Evolutionary conservation across 495 filamentous ascomycete species (phyloP).

Genomic region (Talaromyces wortmannii): DNA sequence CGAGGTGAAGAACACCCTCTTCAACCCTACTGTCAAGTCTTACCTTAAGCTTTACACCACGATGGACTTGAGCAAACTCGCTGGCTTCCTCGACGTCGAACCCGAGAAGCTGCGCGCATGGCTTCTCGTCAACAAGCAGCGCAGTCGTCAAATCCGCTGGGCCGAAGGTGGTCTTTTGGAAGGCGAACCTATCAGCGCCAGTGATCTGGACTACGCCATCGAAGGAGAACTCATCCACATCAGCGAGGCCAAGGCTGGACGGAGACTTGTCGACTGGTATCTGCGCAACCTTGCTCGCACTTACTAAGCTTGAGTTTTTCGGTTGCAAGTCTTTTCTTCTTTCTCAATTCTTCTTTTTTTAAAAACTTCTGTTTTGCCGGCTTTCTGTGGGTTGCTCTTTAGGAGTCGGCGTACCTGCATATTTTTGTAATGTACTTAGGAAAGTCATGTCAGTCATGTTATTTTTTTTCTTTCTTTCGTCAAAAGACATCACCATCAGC

Average conservation of each 20-base stretch:
- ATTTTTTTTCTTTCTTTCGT: neutral
- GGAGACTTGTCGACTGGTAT: conserved; percentile 98
- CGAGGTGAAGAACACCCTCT: conserved; percentile 96
- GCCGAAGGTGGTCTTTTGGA: conserved; percentile 83
- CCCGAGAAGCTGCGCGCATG: conserved; percentile 85
- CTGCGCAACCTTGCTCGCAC: conserved; percentile 91
- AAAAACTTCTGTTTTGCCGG: conserved; percentile 10
- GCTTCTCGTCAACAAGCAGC: conserved; percentile 96
- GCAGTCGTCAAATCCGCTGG: conserved; percentile 93
- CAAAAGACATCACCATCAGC: neutral
- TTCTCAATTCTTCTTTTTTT: conserved; percentile 5
- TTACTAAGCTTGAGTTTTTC: conserved; percentile 43
- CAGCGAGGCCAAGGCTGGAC: conserved; percentile 95
- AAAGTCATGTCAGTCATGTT: neutral
- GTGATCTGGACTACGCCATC: conserved; percentile 93
- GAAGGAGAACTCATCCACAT: conserved; percentile 97
- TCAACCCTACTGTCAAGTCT: conserved; percentile 87
- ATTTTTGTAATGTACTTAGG: neutral
- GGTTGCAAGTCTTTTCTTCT: conserved; percentile 7
- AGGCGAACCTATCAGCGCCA: conserved; percentile 83
- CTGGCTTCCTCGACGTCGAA: conserved; percentile 91
- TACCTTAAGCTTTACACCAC: conserved; percentile 99
- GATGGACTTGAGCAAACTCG: conserved; percentile 97
- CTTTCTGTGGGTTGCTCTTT: conserved; percentile 14
- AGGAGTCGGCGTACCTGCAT: conserved; percentile 5